Base-by-base conservation (phyloP, 352 stramenopile species). In the Pythium insidiosum region DNA sequence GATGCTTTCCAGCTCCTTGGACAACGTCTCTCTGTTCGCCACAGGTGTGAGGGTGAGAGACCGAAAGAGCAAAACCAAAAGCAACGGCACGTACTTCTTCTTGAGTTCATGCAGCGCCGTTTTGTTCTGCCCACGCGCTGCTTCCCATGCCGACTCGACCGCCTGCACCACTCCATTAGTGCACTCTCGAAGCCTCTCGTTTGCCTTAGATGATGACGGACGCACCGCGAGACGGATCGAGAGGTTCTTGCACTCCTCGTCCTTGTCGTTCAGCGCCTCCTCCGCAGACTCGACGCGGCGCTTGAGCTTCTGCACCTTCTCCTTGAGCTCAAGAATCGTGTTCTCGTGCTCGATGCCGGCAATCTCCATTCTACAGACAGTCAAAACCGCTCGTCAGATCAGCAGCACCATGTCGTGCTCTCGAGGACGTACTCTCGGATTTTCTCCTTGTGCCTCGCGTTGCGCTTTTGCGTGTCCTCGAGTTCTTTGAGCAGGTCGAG, bases 81-180 rank as follows among this genome's bases (percentile, higher is more conserved):
- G n/a, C n/a, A n/a, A 22, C 16, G 13, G 6, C 9, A 46, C 64
- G 2, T 36, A 77, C 72, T 78, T 84, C 51, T 86, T 90, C 52
- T 86, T 88, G n/a, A 87, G 72, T 51, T 82, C 68, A n/a, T 84
- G 69, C 2, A 88, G 36, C 10, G 71, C 70, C 38, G 71, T 71
- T 37, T 84, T 86, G 66, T 90, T 90, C 52, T 90, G 73, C 7
- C 74, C 76, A 3, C 78, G 78, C 23, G 78, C 73, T 22, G 73
- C 57, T 56, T 88, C 78, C 78, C 78, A 90, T 15, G 78, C 78
- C 7, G 71, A 81, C 43, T 90, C 75, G 7, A 90, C 72, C 43
- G 78, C 75, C n/a, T n/a, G n/a, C n/a, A n/a, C n/a, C n/a, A n/a
- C n/a, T n/a, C n/a, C n/a, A n/a, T n/a, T n/a, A n/a, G n/a, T n/a